Base-by-base conservation (phyloP, 2,329 filamentous ascomycete species). In the Blastomyces silverae region DNA sequence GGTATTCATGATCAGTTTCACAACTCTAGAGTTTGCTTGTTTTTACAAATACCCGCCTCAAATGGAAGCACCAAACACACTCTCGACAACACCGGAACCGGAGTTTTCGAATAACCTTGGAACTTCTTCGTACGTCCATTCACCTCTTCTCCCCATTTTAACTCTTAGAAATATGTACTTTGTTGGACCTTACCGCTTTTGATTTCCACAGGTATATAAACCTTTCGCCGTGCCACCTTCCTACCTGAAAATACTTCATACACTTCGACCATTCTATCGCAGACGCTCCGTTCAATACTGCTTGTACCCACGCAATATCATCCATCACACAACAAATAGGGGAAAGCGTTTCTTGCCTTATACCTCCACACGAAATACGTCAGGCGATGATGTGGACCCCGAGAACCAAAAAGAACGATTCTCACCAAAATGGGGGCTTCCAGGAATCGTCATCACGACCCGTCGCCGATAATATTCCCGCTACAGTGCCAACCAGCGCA, bases 1-100 rank as follows among this genome's bases (percentile, higher is more conserved):
- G 44, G 11, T 58, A 46, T 56, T 34, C 37, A 31, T n/a, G 28
- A n/a, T n/a, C 50, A 5, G 39, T 57, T 44, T 63, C 55, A 22
- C 25, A 53, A 25, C 7, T 17, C 42, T 22, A 28, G 15, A 58
- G 20, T 13, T 57, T 57, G 37, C 52, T 63, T 48, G 42, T 42
- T 58, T 42, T 15, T 34, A 31, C 20, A 20, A 10, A 15, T 17
- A 22, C 28, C 28, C 6, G 20, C 7, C 8, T 50, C 22, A 52
- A 20, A 11, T 39, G 20, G 31, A 58, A 58, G 55, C 34, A 25
- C 42, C 55, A 25, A 58, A 4, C 34, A 42, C 10, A 20, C 10
- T 42, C 31, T 42, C 34, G 34, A 13, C 13, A n/a, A 58, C 37
- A 39, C 10, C 37, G 2, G 37, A 39, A 39, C 10, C 1, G 10